A percentile compares a stretch with the other conserved stretches of the same genome.
phyloP scores from a whole-genome alignment of 352 stramenopile species.

The Globisporangium uncinulatum region DNA sequence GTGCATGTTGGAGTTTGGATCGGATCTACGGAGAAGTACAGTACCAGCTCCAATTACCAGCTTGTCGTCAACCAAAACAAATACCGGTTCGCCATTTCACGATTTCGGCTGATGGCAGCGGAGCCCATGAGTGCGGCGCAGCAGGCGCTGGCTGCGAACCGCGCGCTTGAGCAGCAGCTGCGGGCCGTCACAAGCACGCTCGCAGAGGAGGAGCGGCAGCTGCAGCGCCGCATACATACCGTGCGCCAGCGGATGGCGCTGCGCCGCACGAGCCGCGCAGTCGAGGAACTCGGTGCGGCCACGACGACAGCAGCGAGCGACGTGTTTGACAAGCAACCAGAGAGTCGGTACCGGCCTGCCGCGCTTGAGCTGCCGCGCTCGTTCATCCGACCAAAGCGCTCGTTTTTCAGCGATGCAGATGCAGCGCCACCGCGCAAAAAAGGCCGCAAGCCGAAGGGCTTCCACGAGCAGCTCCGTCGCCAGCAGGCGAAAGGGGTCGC shows the following conservation, averaged over 20 bases:
- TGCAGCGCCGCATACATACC: slow-evolving; percentile 31
- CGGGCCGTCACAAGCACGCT: slow-evolving; percentile 26
- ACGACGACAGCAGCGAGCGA: slow-evolving; percentile 15
- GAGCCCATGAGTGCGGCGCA: no score
- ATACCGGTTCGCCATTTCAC: no score
- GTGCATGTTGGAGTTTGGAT: no score
- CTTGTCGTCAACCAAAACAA: no score
- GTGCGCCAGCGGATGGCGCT: slow-evolving; percentile 49
- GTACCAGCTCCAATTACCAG: no score
- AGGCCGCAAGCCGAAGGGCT: slow-evolving; percentile 19
- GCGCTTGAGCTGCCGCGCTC: slow-evolving; percentile 33
- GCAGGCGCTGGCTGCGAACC: slow-evolving; percentile 34
- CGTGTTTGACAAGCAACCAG: slow-evolving; percentile 22
- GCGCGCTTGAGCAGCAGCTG: slow-evolving; percentile 36
- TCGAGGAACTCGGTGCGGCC: slow-evolving; percentile 16
- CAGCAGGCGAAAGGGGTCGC: slow-evolving; percentile 3
- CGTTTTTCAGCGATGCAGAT: slow-evolving; percentile 48
- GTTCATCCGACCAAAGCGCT: slow-evolving; percentile 48
- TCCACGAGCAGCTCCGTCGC: slow-evolving; percentile 10
- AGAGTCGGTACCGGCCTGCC: slow-evolving; percentile 28
- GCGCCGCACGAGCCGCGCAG: slow-evolving; percentile 40
- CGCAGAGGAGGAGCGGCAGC: slow-evolving; percentile 26
- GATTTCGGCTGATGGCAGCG: no score
- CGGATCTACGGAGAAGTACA: no score
- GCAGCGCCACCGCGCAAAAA: slow-evolving; percentile 15